Evolutionary conservation across 768 basidiomycete genomes (phyloP).

Genomic region (Rhodotorula diobovata): DNA sequence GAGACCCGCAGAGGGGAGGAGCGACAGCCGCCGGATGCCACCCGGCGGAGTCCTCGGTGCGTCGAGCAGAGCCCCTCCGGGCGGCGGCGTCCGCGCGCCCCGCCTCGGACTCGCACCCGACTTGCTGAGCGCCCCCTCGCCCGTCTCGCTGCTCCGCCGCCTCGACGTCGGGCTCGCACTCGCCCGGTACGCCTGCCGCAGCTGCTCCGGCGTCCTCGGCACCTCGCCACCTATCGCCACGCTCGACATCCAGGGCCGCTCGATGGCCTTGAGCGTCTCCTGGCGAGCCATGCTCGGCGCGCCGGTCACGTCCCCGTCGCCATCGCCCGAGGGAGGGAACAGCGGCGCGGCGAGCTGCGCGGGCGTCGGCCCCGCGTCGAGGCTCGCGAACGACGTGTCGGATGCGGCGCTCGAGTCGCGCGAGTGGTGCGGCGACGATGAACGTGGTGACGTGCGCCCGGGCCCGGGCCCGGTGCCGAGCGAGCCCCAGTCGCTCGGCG

Average conservation of each 20-base stretch:
- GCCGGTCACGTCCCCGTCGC: slow-evolving; percentile 3
- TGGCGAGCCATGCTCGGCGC: slow-evolving; percentile 21
- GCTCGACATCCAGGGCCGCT: neutral
- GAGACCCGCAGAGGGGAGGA: too few species aligned
- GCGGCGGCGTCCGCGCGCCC: too few species aligned
- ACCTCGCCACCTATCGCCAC: neutral
- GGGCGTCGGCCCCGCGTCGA: neutral
- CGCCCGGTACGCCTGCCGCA: neutral
- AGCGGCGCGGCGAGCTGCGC: neutral
- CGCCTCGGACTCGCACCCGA: too few species aligned
- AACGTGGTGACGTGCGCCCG: neutral
- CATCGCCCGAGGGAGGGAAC: neutral
- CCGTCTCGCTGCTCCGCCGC: neutral
- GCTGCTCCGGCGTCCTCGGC: slow-evolving; percentile 6
- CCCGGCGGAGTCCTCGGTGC: too few species aligned
- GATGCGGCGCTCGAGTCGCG: slow-evolving; percentile 13
- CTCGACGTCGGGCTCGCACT: too few species aligned
- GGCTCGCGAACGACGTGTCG: slow-evolving; percentile 23
- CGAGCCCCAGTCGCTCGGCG: neutral
- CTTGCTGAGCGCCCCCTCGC: neutral
- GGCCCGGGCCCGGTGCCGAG: neutral
- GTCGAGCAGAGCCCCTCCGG: too few species aligned
- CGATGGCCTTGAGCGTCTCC: slow-evolving; percentile 16
- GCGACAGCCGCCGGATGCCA: too few species aligned
- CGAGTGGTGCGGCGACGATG: neutral